phyloP scores from a whole-genome alignment of 2,329 filamentous ascomycete genomes.

The Trichoderma gracile region DNA sequence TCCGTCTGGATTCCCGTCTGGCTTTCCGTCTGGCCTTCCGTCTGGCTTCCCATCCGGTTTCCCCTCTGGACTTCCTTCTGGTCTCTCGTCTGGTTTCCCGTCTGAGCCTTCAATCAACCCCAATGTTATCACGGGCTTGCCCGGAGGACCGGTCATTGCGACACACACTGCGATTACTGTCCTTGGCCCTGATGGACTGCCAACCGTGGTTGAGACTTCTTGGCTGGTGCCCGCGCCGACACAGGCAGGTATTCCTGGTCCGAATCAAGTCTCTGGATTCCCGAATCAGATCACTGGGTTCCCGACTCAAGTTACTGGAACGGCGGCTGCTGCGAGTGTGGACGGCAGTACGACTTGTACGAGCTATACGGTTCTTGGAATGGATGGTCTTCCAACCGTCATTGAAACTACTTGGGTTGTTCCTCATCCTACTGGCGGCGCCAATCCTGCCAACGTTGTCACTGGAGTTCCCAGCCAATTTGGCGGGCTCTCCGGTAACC shows the following conservation, averaged over 20 bases:
- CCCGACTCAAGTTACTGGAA: conserved; percentile 21
- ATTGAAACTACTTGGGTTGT: conserved; percentile 37
- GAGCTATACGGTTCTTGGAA: conserved; percentile 35
- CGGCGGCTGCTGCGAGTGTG: conserved; percentile 27
- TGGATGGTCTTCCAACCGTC: conserved; percentile 35
- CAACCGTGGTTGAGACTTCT: conserved; percentile 24
- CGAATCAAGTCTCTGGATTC: conserved; percentile 14
- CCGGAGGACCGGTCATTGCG: conserved; percentile 17
- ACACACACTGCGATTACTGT: conserved; percentile 20
- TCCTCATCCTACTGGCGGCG: conserved; percentile 30
- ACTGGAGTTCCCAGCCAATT: conserved; percentile 11
- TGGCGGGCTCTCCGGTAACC: conserved; percentile 19
- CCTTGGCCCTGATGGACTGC: conserved; percentile 25
- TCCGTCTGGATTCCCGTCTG: conserved; percentile 23
- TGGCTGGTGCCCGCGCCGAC: conserved; percentile 34
- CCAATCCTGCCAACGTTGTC: conserved; percentile 19
- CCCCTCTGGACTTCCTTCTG: not conserved
- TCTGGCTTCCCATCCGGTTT: not conserved
- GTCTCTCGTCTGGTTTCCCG: not conserved
- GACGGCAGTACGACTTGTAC: conserved; percentile 32
- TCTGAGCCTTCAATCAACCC: conserved; percentile 13
- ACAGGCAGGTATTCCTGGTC: conserved; percentile 27
- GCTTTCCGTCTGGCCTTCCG: not conserved
- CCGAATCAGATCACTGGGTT: conserved; percentile 7
- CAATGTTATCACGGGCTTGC: conserved; percentile 10